These are phyloP conservation scores for Lecanoromycetidae sp. DNA, from an alignment of 2,329 filamentous ascomycete species.

Conservation along the genomic window DNA sequence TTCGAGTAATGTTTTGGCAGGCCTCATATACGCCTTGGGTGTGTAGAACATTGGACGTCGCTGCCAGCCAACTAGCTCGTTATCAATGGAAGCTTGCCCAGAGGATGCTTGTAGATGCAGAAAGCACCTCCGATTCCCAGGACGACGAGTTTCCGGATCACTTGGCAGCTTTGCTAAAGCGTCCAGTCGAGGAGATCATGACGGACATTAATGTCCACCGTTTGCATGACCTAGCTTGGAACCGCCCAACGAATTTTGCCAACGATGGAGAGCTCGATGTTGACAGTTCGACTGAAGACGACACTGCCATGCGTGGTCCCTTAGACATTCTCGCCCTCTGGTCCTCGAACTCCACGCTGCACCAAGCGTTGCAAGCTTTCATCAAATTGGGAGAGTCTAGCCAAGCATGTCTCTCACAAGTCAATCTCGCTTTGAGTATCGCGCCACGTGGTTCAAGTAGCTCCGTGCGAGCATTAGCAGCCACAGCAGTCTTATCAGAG, in stretches of 20 bases:
- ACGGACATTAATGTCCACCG: constrained; percentile 66
- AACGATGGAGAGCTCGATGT: too few relatives aligned
- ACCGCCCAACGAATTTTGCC: constrained; percentile 61
- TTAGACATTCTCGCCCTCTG: constrained; percentile 84
- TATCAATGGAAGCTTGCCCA: constrained; percentile 73
- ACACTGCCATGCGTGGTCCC: constrained; percentile 68
- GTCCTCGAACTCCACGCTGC: constrained; percentile 67
- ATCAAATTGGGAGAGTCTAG: constrained; percentile 34
- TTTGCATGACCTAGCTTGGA: constrained; percentile 82
- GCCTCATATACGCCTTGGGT: constrained; percentile 52
- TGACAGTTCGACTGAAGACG: too few relatives aligned
- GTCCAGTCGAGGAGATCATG: constrained; percentile 72
- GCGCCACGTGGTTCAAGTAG: constrained; percentile 70
- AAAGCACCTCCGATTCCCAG: constrained; percentile 38
- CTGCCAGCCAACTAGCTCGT: constrained; percentile 62
- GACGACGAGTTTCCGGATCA: constrained; percentile 64
- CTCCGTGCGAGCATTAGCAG: constrained; percentile 45
- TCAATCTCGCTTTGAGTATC: constrained; percentile 53
- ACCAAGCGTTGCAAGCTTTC: constrained; percentile 53
- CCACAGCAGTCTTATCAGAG: constrained; percentile 47
- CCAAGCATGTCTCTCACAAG: neutral
- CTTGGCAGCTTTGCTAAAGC: constrained; percentile 60
- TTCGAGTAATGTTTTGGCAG: constrained; percentile 80
- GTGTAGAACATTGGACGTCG: constrained; percentile 52
- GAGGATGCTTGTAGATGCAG: constrained; percentile 35